Percentiles rank a stretch among this genome's conserved stretches.
Evolutionary conservation across 1,284 basidiomycete genomes (phyloP).

Genomic region (Ganoderma multipileum): DNA sequence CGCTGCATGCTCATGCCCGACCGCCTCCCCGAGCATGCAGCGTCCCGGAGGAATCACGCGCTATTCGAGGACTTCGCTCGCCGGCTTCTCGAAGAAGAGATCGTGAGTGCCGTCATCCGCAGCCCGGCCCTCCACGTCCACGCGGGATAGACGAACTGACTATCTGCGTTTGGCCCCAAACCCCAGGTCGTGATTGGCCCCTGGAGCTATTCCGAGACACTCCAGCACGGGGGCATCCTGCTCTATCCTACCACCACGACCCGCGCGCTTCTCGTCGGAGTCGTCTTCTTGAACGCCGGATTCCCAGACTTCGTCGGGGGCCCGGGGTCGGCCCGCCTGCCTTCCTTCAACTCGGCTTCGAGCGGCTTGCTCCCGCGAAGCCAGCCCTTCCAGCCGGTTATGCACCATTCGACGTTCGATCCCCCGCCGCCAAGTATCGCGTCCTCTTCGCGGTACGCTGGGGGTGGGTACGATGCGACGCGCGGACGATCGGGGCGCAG

Average conservation of each 20-base stretch:
- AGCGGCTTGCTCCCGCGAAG: constrained; percentile 19
- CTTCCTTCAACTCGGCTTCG: constrained; percentile 12
- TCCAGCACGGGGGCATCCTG: constrained; percentile 60
- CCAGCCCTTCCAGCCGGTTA: constrained; percentile 24
- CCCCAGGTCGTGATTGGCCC: constrained; percentile 60
- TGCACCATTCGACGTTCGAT: constrained; percentile 28
- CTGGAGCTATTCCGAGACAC: constrained; percentile 53
- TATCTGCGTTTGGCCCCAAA: constrained; percentile 4
- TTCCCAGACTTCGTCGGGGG: constrained; percentile 59
- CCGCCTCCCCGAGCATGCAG: constrained; percentile 54
- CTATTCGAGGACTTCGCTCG: constrained; percentile 61
- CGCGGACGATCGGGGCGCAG: constrained; percentile 20
- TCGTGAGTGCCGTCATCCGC: constrained; percentile 46
- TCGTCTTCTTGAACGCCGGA: constrained; percentile 55
- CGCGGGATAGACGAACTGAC: neutral
- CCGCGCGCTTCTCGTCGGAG: constrained; percentile 64
- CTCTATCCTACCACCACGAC: constrained; percentile 61
- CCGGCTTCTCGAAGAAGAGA: constrained; percentile 56
- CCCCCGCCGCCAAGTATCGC: constrained; percentile 35
- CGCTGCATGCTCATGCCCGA: constrained; percentile 71
- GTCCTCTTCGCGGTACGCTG: constrained; percentile 33
- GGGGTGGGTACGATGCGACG: constrained; percentile 17
- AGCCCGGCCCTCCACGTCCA: neutral
- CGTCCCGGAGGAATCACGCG: constrained; percentile 55
- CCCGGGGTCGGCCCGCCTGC: constrained; percentile 18